Conservation (phyloP, 2,329 filamentous ascomycete genomes). For the Penicillium sp. region DNA sequence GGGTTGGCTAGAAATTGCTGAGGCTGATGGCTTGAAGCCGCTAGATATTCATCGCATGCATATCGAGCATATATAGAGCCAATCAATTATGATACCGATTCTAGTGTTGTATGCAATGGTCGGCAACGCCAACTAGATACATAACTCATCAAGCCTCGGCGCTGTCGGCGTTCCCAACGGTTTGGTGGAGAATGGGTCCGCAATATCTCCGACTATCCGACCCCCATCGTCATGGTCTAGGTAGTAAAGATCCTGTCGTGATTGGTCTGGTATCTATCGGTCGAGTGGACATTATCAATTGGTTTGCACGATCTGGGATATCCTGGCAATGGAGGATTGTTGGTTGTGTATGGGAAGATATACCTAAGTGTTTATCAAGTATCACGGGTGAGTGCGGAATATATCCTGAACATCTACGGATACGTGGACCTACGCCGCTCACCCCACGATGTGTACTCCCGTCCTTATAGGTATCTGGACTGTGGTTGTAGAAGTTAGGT, state of each 20-base stretch:
- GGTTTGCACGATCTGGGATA: background rate
- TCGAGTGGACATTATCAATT: background rate
- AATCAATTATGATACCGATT: background rate
- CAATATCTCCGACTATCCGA: background rate
- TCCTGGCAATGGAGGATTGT: background rate
- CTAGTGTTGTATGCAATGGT: background rate
- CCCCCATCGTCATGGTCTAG: background rate
- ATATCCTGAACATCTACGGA: background rate
- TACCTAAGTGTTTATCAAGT: too few relatives aligned
- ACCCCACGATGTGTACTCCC: too few relatives aligned
- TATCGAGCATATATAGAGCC: background rate
- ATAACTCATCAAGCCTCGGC: slow-evolving; percentile 9
- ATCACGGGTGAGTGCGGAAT: too few relatives aligned
- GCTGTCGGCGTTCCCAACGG: slow-evolving; percentile 7
- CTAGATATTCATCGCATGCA: background rate
- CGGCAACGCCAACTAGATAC: background rate
- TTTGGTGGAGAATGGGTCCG: background rate
- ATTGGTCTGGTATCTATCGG: background rate
- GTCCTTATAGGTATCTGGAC: too few relatives aligned
- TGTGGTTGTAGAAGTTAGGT: too few relatives aligned
- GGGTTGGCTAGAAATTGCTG: background rate
- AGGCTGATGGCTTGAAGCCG: background rate
- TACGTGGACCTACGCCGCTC: background rate
- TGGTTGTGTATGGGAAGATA: background rate
- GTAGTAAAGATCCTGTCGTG: background rate